Base-by-base conservation (phyloP, 495 filamentous ascomycete species). In the Beverwykella pulmonaria region DNA sequence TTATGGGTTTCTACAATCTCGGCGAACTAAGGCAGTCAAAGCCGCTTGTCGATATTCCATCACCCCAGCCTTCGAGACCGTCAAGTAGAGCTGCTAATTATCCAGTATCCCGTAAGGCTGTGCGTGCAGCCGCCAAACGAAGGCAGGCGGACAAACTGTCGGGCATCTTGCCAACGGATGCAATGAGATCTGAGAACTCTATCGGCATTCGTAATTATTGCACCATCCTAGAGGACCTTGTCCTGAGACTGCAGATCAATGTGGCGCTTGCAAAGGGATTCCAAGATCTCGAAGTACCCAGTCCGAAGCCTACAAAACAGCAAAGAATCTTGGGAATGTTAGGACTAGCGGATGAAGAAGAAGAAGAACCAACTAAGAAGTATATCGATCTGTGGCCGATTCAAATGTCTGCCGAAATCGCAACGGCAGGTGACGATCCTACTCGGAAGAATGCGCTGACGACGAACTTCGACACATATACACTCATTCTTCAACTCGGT, bases 401-500 rank as follows among this genome's bases (percentile, higher is more conserved):
- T 63, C 91, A 87, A 72, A 87, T 85, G 85, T 91, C 90, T 12
- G 91, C 92, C 30, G 90, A 92, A 63, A 84, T 94, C 48, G 78
- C 81, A 1, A 81, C 87, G 7, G 66, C 61, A n/a, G 12, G 86
- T 20, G 65, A 66, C 0, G 60, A 62, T 22, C 46, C 47, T 2
- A 61, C 55, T 14, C 84, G 84, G 61, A 81, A 82, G 53, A 92
- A 87, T 71, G 83, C 93, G 19, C 73, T 91, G 49, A 96, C 92
- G 2, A 94, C 92, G 0, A 96, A 96, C 68, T 96, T 96, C 75
- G 92, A 96, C 71, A 96, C 91, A 9, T 95, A 95, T 74, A 95
- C 91, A 0, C 77, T 95, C 30, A 95, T 95, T 64, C 80, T 96
- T 15, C 92, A 96, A 71, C 80, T 95, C 25, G 92, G 92, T 1